A percentile compares a stretch with the other conserved stretches of the same genome.
These are phyloP conservation scores for Yarrowia keelungensis DNA, from an alignment of 805 yeast species.

Conservation along the genomic window DNA sequence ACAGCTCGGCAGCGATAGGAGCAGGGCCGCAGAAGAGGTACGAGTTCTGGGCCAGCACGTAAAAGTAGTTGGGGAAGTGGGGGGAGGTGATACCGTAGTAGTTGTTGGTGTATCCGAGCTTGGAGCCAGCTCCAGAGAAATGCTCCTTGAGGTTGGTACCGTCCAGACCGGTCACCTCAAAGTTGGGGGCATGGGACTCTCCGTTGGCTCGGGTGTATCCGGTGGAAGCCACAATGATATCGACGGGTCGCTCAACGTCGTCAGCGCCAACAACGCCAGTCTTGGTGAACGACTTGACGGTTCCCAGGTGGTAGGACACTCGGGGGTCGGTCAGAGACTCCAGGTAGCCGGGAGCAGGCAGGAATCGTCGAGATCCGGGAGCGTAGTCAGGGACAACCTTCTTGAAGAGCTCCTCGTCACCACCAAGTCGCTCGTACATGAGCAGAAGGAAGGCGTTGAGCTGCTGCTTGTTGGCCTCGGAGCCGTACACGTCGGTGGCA, in stretches of 20 bases:
- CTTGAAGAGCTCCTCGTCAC: constrained; percentile 40
- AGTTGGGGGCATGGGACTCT: constrained; percentile 29
- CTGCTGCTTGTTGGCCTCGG: constrained; percentile 30
- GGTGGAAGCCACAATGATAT: constrained; percentile 41
- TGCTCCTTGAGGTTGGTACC: constrained; percentile 38
- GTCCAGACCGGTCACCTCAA: constrained; percentile 39
- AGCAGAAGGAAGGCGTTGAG: constrained; percentile 16
- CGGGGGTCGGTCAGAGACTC: constrained; percentile 43
- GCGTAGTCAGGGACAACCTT: constrained; percentile 43
- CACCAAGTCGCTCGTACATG: constrained; percentile 39
- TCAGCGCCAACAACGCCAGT: constrained; percentile 43
- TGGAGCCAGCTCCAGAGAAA: constrained; percentile 37
- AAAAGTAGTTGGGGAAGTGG: constrained; percentile 43
- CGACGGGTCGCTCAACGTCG: constrained; percentile 35
- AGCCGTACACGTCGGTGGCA: constrained; percentile 32
- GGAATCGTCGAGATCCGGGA: constrained; percentile 44
- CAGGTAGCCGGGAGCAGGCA: constrained; percentile 44
- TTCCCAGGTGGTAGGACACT: constrained; percentile 42
- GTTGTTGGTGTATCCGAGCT: constrained; percentile 38
- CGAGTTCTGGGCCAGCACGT: constrained; percentile 39
- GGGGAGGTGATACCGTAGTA: constrained; percentile 42
- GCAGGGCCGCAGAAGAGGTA: constrained; percentile 39
- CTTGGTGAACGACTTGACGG: constrained; percentile 41
- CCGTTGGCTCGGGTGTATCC: constrained; percentile 39
- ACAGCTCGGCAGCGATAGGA: constrained; percentile 37